Evolutionary conservation across 2,329 filamentous ascomycete genomes (phyloP).

Genomic region (Ophiostoma piceae): DNA sequence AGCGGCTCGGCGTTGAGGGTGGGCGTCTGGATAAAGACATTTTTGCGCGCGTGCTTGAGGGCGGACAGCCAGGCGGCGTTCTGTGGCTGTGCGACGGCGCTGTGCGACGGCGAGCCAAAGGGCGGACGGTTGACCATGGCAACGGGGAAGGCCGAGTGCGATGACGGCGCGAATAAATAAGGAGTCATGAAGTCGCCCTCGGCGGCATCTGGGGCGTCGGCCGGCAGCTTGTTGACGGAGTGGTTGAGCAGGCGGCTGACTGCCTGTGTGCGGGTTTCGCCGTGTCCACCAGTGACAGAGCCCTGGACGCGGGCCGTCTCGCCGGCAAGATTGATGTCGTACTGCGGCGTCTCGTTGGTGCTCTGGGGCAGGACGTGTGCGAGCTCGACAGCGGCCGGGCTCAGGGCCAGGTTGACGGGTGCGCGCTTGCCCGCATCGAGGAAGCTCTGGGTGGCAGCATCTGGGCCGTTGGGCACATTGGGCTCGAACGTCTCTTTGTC

Average conservation of each 20-base stretch:
- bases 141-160: conserved; percentile 57
- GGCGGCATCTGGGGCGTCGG: conserved; percentile 50
- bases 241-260: conserved; percentile 63
- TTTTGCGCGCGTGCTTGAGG: conserved; percentile 56
- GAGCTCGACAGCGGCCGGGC: background rate
- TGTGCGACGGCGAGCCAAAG: conserved; percentile 58
- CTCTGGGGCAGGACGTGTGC: conserved; percentile 46
- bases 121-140: conserved; percentile 66
- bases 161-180: conserved; percentile 42
- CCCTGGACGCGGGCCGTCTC: conserved; percentile 61
- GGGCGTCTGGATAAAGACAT: conserved; percentile 73
- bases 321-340: conserved; percentile 54
- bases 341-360: conserved; percentile 55
- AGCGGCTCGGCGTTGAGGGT: conserved; percentile 69
- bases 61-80: conserved; percentile 70
- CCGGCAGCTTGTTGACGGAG: conserved; percentile 47
- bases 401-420: background rate
- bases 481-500: background rate
- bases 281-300: conserved; percentile 44
- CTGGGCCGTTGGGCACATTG: conserved; percentile 26
- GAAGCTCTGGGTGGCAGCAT: conserved; percentile 28
- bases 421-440: conserved; percentile 29
- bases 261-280: conserved; percentile 52
- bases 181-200: conserved; percentile 58
- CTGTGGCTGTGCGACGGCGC: conserved; percentile 60